Base-by-base conservation (phyloP, 2,329 filamentous ascomycete genomes). In the Thielaviopsis populi region DNA sequence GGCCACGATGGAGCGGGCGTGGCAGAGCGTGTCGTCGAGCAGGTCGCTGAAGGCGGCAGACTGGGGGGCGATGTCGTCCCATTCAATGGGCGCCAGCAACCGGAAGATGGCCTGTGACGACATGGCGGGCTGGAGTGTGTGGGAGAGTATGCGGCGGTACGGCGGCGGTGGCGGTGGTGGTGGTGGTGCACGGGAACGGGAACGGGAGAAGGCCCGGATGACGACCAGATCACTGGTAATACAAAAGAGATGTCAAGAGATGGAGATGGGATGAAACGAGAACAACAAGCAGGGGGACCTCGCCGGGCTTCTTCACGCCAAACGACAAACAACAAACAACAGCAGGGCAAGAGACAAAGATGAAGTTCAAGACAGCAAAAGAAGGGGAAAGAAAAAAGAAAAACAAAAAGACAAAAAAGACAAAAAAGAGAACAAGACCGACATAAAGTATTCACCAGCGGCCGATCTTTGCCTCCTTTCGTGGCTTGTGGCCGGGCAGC, bases 1-100 rank as follows among this genome's bases (percentile, higher is more conserved):
- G 70, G 91, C 88, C 69, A 88, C 77, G 64, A 95, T 81, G 19
- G 86, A 77, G 69, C 90, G 86, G 22, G 84, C 83, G 66, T 87
- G 80, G 33, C 75, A 75, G 71, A 92, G 88, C 66, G 87, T 82
- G 50, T 78, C 74, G 64, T 75, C 70, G 50, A 87, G 73, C 70
- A 84, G 85, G 7, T 75, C 69, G 22, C 77, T 74, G 48, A 85
- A 77, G 65, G 79, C 74, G 58, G 48, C 15, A 1, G 64, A 30
- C 13, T 81, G 75, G 27, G 74, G 71, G 67, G 75, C 69, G 62
- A 77, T 68, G 68, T 74, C 73, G 41, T 77, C 72, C 79, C 81
- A 85, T 54, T 80, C 75, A 65, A 80, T 74, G 11, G 83, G 81
- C 41, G 76, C 76, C 46, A 88, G 78, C 42, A 77, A 76, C 71